phyloP scores from a whole-genome alignment of 2,329 filamentous ascomycete species.

The Claviceps paspali region DNA sequence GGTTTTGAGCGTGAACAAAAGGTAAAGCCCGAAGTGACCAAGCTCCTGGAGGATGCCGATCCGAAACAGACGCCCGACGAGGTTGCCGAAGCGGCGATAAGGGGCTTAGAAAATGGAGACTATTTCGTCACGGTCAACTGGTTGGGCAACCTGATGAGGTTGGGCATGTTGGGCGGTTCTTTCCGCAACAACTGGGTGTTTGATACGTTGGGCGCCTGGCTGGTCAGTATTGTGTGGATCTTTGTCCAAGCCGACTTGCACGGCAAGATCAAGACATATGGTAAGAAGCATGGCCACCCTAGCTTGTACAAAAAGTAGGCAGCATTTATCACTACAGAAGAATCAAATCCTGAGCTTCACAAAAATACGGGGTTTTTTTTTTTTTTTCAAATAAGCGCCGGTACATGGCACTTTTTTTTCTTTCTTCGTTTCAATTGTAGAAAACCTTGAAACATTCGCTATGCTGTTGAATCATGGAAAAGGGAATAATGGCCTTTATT shows the following conservation, averaged over 20 bases:
- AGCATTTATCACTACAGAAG: conserved; percentile 1
- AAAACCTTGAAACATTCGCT: conserved; percentile 1
- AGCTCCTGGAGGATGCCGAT: conserved; percentile 69
- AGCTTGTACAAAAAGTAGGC: conserved; percentile 27
- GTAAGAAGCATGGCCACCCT: conserved; percentile 43
- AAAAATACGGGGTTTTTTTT: no score
- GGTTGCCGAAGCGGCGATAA: conserved; percentile 56
- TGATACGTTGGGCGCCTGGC: conserved; percentile 40
- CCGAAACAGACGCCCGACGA: conserved; percentile 62
- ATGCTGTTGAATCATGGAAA: not conserved
- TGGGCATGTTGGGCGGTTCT: conserved; percentile 37
- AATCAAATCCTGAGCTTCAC: no score
- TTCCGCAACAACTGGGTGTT: conserved; percentile 43
- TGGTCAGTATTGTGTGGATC: conserved; percentile 39
- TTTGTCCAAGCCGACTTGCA: conserved; percentile 42
- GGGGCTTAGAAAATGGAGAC: conserved; percentile 63
- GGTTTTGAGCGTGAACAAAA: conserved; percentile 62
- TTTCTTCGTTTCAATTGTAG: not conserved
- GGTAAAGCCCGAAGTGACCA: conserved; percentile 67
- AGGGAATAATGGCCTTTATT: no score
- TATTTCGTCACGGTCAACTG: conserved; percentile 66
- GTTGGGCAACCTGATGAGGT: conserved; percentile 58
- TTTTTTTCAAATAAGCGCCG: no score
- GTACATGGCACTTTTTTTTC: no score
- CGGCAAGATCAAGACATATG: conserved; percentile 40